Percentiles rank a stretch among this genome's conserved stretches.
These are phyloP conservation scores for Hypomyces rosellus DNA, from an alignment of 2,329 filamentous ascomycete species.

Conservation along the genomic window DNA sequence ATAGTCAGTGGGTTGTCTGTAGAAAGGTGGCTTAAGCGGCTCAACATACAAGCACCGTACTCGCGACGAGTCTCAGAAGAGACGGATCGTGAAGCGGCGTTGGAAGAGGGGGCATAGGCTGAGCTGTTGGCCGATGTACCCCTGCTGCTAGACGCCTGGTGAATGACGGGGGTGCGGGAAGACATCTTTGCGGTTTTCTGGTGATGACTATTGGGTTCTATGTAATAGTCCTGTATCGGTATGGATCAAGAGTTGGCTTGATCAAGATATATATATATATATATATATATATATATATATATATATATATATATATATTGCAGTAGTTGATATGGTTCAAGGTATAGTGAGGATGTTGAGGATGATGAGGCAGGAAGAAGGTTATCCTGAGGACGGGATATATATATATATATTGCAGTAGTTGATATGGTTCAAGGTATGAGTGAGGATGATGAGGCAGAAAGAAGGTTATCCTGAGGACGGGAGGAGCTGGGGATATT, in stretches of 20 bases:
- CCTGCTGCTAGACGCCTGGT: slow-evolving; percentile 32
- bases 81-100: slow-evolving; percentile 21
- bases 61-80: slow-evolving; percentile 25
- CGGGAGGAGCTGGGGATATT: not conserved
- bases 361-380: not conserved
- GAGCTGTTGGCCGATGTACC: not conserved
- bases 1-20: slow-evolving; percentile 13
- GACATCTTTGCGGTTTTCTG: slow-evolving; percentile 2
- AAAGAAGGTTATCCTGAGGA: not conserved
- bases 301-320: no score
- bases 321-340: not conserved
- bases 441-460: not conserved
- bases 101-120: not conserved
- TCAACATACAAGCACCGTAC: slow-evolving; percentile 26
- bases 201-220: not conserved
- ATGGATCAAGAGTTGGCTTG: not conserved
- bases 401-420: not conserved
- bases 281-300: no score
- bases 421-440: not conserved
- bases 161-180: slow-evolving; percentile 15
- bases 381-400: not conserved
- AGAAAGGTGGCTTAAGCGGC: not conserved
- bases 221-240: not conserved
- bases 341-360: not conserved
- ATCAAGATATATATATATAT: not conserved